phyloP scores from a whole-genome alignment of 2,329 filamentous ascomycete species.

The Chaetothyriales sp. region DNA sequence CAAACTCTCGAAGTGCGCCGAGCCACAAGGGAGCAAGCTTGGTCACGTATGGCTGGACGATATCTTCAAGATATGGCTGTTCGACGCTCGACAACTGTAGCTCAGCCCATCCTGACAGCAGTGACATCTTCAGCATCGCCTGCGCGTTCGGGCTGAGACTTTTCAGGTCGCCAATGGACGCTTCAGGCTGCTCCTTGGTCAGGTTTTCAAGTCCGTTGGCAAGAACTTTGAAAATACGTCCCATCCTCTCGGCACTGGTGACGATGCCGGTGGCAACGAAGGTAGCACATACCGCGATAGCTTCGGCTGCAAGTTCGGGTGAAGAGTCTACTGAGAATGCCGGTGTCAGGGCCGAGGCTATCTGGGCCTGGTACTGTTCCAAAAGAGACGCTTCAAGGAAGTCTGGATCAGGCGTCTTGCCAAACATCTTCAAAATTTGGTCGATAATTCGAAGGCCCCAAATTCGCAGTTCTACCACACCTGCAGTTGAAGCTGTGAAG shows the following conservation, averaged over 20 bases:
- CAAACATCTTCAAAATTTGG: constrained; percentile 81
- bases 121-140: constrained; percentile 96
- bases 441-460: constrained; percentile 91
- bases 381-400: constrained; percentile 94
- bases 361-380: constrained; percentile 97
- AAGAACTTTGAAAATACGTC: constrained; percentile 85
- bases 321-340: constrained; percentile 94
- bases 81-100: constrained; percentile 89
- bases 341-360: constrained; percentile 87
- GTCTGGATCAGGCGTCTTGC: constrained; percentile 86
- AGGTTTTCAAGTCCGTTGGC: constrained; percentile 88
- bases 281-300: constrained; percentile 92
- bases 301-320: constrained; percentile 86
- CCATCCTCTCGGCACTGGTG: constrained; percentile 96
- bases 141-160: constrained; percentile 89
- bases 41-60: constrained; percentile 79
- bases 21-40: constrained; percentile 88
- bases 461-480: constrained; percentile 76
- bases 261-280: constrained; percentile 97
- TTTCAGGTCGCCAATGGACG: constrained; percentile 70
- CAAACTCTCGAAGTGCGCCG: constrained; percentile 83
- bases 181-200: constrained; percentile 13
- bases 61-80: constrained; percentile 75
- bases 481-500: constrained; percentile 91
- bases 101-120: constrained; percentile 95